Evolutionary conservation across 768 basidiomycete species (phyloP).

Genomic region (Tulasnella sp.): DNA sequence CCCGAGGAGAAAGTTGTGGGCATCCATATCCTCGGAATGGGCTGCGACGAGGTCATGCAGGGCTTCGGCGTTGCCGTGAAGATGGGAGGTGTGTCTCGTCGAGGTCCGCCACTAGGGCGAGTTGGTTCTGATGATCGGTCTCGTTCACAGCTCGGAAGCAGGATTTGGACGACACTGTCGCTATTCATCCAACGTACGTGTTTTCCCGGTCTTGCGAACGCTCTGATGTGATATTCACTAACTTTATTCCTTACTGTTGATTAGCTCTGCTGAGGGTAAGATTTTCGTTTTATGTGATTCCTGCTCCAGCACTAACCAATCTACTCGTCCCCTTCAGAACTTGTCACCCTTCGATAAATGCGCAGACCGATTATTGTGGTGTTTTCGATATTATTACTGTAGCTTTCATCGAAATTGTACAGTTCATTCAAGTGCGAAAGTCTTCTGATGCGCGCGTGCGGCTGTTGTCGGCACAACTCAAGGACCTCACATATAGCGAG

Average conservation of each 20-base stretch:
- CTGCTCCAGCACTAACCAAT: neutral
- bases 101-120: neutral
- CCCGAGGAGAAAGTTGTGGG: constrained; percentile 95
- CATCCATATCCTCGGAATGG: constrained; percentile 82
- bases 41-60: constrained; percentile 91
- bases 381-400: neutral
- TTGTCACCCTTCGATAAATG: neutral
- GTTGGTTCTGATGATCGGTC: neutral
- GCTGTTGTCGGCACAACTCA: neutral
- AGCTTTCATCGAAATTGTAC: neutral
- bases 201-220: neutral
- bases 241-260: neutral
- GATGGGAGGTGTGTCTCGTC: constrained; percentile 59
- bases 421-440: neutral
- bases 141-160: constrained; percentile 44
- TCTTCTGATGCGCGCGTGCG: neutral
- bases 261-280: constrained; percentile 1
- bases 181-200: constrained; percentile 81
- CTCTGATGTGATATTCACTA: neutral
- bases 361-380: neutral
- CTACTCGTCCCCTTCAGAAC: neutral
- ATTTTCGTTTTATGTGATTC: neutral
- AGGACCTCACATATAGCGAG: neutral
- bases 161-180: constrained; percentile 81
- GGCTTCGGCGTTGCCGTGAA: constrained; percentile 97